phyloP scores from a whole-genome alignment of 208 protist species.

The Acanthamoeba sp. region DNA sequence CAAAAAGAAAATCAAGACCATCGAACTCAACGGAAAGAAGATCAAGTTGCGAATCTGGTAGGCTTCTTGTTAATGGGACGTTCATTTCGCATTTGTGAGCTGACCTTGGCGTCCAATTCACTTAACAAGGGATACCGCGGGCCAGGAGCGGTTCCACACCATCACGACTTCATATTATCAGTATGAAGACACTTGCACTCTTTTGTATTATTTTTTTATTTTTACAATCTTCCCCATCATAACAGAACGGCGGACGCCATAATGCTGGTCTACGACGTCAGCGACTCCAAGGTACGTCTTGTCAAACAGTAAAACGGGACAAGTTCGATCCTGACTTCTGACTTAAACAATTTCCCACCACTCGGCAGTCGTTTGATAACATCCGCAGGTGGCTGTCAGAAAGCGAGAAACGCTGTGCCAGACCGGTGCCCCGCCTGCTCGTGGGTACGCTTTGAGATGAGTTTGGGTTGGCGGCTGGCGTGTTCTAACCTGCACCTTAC shows the following conservation, averaged over 20 bases:
- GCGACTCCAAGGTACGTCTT: slow-evolving; percentile 94
- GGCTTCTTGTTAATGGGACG: no score
- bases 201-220: no score
- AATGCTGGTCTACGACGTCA: slow-evolving; percentile 97
- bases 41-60: slow-evolving; percentile 98
- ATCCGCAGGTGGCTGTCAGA: slow-evolving; percentile 92
- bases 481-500: no score
- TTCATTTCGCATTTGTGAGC: no score
- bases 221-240: slow-evolving; percentile 6
- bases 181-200: background rate
- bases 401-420: slow-evolving; percentile 98
- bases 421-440: slow-evolving; percentile 99
- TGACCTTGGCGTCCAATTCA: no score
- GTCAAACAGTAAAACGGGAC: no score
- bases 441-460: slow-evolving; percentile 93
- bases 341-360: no score
- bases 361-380: slow-evolving; percentile 40
- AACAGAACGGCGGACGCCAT: slow-evolving; percentile 97
- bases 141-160: slow-evolving; percentile 93
- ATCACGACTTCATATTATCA: slow-evolving; percentile 98
- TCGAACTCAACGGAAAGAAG: slow-evolving; percentile 97
- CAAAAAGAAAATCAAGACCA: slow-evolving; percentile 95
- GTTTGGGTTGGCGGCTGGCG: no score
- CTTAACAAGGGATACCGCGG: slow-evolving; percentile 91
- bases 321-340: no score